Evolutionary conservation across 768 basidiomycete genomes (phyloP).

Genomic region (Plicaturopsis crispa): DNA sequence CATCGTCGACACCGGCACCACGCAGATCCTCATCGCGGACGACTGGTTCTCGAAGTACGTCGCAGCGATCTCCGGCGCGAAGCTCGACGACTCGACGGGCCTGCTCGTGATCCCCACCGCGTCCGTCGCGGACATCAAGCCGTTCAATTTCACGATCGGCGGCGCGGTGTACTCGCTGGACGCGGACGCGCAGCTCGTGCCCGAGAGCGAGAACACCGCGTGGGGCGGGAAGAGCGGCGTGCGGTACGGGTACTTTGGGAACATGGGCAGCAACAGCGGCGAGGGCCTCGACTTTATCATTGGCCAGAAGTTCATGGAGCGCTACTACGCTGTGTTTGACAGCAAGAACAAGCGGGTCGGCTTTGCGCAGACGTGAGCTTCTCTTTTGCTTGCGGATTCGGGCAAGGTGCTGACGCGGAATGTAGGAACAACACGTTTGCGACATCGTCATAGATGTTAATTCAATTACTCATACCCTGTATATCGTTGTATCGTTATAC

Average conservation of each 20-base stretch:
- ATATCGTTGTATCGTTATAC: no score
- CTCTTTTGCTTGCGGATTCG: no score
- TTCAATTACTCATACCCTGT: no score
- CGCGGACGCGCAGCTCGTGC: constrained; percentile 35
- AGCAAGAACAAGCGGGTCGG: constrained; percentile 49
- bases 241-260: no score
- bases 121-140: constrained; percentile 11
- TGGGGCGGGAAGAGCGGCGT: no score
- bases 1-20: constrained; percentile 21
- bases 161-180: constrained; percentile 30
- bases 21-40: constrained; percentile 15
- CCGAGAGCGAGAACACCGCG: no score
- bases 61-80: constrained; percentile 10
- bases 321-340: constrained; percentile 64
- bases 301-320: constrained; percentile 48
- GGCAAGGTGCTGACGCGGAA: no score
- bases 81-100: no score
- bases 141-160: constrained; percentile 11
- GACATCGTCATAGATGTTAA: no score
- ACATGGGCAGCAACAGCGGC: no score
- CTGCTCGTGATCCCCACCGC: constrained; percentile 12
- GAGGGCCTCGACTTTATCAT: constrained; percentile 49
- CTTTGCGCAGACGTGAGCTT: no score
- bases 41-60: constrained; percentile 13
- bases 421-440: no score